Evolutionary conservation across 2,329 filamentous ascomycete species (phyloP), one percentile per base, ranked within the genome.

Genomic region (Rhynchosporium secalis): DNA sequence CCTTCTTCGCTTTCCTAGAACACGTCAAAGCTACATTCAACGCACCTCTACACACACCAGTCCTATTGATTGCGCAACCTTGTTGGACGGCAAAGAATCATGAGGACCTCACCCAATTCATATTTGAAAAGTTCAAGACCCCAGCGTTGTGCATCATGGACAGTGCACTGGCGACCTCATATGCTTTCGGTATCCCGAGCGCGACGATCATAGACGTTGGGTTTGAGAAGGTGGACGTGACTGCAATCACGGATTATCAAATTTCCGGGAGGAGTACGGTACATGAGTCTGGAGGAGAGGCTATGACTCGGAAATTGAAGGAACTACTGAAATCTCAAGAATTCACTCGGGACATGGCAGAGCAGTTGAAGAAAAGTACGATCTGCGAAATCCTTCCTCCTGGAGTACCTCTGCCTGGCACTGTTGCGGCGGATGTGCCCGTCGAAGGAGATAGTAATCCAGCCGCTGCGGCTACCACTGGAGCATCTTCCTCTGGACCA

Each of bases 61-160:
- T 99, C 67, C 83, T 98, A 75, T 85, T 99, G 66, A 89, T 98
- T 76, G 85, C 90, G 7, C 91, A 96, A 69, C 93, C 95, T 3
- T 88, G 88, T 69, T 99, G 95, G 94, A 92, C 92, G 3, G 86
- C 90, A 8, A 88, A 89, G 65, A 92, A 97, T 75, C 89, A 89
- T 74, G 94, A 98, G 77, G 85, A 84, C 45, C 88, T 99, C 68
- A 90, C 93, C 13, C 91, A 95, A 66, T 99, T 96, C 79, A 86
- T 98, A 67, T 99, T 99, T 72, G 95, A 99, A 77, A 96, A 95
- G 77, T 96, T 96, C 74, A 95, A 94, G 78, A 95, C 92, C 0
- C 95, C 95, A 0, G 92, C 91, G 0, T 89, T 99, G 57, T 93
- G 90, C 70, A 83, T 98, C 66, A 89, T 99, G 79, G 91, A 98